Percentiles rank a stretch among this genome's conserved stretches.
Evolutionary conservation across 495 filamentous ascomycete genomes (phyloP).

Genomic region (Thermothielavioides terrestris): DNA sequence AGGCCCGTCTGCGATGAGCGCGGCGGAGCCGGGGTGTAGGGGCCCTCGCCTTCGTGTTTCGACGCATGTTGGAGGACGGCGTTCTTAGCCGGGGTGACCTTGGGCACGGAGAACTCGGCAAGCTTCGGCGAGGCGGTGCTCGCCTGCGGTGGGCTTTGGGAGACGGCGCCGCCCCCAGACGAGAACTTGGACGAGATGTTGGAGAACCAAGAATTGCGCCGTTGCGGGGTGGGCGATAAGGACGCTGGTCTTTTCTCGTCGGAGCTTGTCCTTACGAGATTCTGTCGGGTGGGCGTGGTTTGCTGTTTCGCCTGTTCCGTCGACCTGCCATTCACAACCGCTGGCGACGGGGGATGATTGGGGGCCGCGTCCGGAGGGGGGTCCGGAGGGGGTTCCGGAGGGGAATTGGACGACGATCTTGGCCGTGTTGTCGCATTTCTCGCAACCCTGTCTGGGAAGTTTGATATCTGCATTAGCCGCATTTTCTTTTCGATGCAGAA

Average conservation of each 20-base stretch:
- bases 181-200: slow-evolving; percentile 91
- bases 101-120: slow-evolving; percentile 50
- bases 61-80: slow-evolving; percentile 44
- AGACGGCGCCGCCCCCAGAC: slow-evolving; percentile 42
- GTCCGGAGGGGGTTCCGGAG: slow-evolving; percentile 13
- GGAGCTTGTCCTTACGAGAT: slow-evolving; percentile 21
- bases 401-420: slow-evolving; percentile 18
- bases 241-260: slow-evolving; percentile 7
- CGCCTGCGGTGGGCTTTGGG: slow-evolving; percentile 35
- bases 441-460: slow-evolving; percentile 16
- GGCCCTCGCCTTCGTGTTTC: slow-evolving; percentile 44
- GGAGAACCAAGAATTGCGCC: slow-evolving; percentile 82
- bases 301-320: slow-evolving; percentile 3
- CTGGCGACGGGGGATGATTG: background rate
- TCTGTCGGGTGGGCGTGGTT: slow-evolving; percentile 27
- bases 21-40: slow-evolving; percentile 61
- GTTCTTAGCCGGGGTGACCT: slow-evolving; percentile 42
- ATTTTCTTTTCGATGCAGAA: too few species aligned
- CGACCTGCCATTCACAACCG: slow-evolving; percentile 7
- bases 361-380: slow-evolving; percentile 3
- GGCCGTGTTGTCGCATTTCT: slow-evolving; percentile 11
- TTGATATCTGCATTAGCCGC: background rate
- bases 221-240: slow-evolving; percentile 24
- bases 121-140: slow-evolving; percentile 39
- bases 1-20: slow-evolving; percentile 61